These are phyloP conservation scores for sweet orange (Citrus sinensis) DNA, from an alignment of 345 rosid species.

Conservation along the genomic window DNA sequence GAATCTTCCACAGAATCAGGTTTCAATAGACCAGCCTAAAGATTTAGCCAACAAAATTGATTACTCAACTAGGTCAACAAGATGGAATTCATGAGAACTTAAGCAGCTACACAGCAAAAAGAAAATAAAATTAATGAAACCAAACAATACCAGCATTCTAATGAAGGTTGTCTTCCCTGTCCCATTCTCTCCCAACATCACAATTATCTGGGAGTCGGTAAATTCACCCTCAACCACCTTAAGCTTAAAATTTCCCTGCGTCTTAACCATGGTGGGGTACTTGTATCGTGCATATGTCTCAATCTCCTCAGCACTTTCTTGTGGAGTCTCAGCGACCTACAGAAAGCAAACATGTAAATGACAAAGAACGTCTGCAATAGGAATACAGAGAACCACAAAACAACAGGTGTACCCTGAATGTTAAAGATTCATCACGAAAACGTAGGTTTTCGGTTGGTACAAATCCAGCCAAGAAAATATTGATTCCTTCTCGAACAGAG, in stretches of 20 bases:
- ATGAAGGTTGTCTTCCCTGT: constrained; percentile 98
- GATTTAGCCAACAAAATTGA: constrained; percentile 10
- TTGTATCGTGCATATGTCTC: constrained; percentile 95
- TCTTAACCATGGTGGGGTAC: constrained; percentile 88
- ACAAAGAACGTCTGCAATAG: neutral
- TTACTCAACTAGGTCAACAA: neutral
- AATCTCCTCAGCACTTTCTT: constrained; percentile 80
- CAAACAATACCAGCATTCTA: constrained; percentile 82
- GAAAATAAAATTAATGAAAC: constrained; percentile 1
- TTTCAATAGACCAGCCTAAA: constrained; percentile 89
- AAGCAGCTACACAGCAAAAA: neutral
- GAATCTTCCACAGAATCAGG: constrained; percentile 75
- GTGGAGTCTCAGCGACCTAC: constrained; percentile 99
- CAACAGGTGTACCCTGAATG: constrained; percentile 66
- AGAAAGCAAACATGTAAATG: constrained; percentile 15
- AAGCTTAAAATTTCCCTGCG: constrained; percentile 81
- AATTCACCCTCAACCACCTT: constrained; percentile 92
- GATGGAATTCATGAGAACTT: neutral
- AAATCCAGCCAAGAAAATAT: constrained; percentile 94
- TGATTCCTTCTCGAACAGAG: constrained; percentile 96
- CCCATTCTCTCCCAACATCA: constrained; percentile 99
- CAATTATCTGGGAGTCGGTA: constrained; percentile 95
- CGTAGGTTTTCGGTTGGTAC: constrained; percentile 93
- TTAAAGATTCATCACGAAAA: constrained; percentile 89
- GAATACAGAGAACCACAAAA: neutral